Evolutionary conservation across 2,329 filamentous ascomycete species (phyloP).

Genomic region (Aspergillus sp.): DNA sequence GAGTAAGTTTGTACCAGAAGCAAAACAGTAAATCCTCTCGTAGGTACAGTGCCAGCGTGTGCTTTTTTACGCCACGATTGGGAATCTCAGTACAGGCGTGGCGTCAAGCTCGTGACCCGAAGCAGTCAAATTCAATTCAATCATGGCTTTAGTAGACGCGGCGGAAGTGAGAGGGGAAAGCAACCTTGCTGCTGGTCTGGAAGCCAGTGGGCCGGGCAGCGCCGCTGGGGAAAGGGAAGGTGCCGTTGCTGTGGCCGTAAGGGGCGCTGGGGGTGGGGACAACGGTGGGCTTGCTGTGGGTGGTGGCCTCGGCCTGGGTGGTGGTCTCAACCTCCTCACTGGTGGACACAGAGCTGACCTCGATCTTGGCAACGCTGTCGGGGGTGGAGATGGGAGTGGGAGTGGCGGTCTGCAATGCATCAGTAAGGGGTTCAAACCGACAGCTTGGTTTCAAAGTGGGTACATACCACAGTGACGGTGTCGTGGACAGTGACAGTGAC

Average conservation of each 20-base stretch:
- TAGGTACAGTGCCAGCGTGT: constrained; percentile 32
- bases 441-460: not conserved
- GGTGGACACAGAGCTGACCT: not conserved
- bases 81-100: constrained; percentile 22
- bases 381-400: constrained; percentile 12
- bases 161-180: constrained; percentile 29
- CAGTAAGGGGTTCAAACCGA: not conserved
- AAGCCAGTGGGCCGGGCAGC: constrained; percentile 32
- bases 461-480: constrained; percentile 40
- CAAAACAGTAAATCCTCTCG: constrained; percentile 21
- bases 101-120: constrained; percentile 2
- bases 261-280: constrained; percentile 16
- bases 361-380: constrained; percentile 10
- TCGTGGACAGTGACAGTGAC: constrained; percentile 37
- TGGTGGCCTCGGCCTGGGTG: constrained; percentile 8
- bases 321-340: not conserved
- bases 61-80: constrained; percentile 17
- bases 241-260: constrained; percentile 22
- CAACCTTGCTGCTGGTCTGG: constrained; percentile 31
- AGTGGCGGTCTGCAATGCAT: constrained; percentile 14
- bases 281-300: constrained; percentile 14
- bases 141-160: constrained; percentile 26
- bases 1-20: constrained; percentile 23
- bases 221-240: constrained; percentile 20
- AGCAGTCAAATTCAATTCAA: too few species aligned